These are phyloP conservation scores for Entomortierella beljakovae DNA, from an alignment of 192 early-diverging fungal genomes.

Conservation along the genomic window DNA sequence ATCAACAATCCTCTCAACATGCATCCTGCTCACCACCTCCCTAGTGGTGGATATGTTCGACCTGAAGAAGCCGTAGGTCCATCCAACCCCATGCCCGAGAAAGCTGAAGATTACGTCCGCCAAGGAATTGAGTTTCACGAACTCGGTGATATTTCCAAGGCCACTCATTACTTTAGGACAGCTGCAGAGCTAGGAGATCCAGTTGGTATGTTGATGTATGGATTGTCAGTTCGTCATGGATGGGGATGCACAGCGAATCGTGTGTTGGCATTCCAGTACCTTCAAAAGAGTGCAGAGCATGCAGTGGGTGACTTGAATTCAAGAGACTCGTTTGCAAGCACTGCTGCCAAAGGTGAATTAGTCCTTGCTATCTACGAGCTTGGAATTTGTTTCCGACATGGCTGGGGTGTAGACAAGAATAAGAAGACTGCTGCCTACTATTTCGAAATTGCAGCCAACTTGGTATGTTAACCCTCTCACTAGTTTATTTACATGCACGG, in stretches of 20 bases:
- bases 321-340: conserved; percentile 62
- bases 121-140: conserved; percentile 78
- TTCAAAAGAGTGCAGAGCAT: conserved; percentile 76
- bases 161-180: conserved; percentile 75
- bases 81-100: conserved; percentile 50
- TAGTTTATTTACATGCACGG: neutral
- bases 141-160: conserved; percentile 74
- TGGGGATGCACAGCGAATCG: conserved; percentile 81
- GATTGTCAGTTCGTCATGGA: conserved; percentile 80
- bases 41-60: conserved; percentile 35
- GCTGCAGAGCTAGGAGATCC: conserved; percentile 74
- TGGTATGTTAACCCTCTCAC: conserved; percentile 44
- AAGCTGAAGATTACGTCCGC: conserved; percentile 71
- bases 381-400: conserved; percentile 82
- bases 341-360: conserved; percentile 73
- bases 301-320: conserved; percentile 71
- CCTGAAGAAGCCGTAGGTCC: conserved; percentile 51
- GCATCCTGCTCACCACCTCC: conserved; percentile 45
- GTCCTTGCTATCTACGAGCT: conserved; percentile 85
- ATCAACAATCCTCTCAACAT: conserved; percentile 34
- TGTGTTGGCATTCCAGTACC: conserved; percentile 72
- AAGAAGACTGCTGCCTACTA: conserved; percentile 80
- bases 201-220: conserved; percentile 79
- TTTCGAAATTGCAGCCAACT: conserved; percentile 83
- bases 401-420: conserved; percentile 82